Evolutionary conservation across 164 flowering plant genomes (phyloP), one percentile per base, ranked within the genome.

Genomic region (Paratinospora sagittata): DNA sequence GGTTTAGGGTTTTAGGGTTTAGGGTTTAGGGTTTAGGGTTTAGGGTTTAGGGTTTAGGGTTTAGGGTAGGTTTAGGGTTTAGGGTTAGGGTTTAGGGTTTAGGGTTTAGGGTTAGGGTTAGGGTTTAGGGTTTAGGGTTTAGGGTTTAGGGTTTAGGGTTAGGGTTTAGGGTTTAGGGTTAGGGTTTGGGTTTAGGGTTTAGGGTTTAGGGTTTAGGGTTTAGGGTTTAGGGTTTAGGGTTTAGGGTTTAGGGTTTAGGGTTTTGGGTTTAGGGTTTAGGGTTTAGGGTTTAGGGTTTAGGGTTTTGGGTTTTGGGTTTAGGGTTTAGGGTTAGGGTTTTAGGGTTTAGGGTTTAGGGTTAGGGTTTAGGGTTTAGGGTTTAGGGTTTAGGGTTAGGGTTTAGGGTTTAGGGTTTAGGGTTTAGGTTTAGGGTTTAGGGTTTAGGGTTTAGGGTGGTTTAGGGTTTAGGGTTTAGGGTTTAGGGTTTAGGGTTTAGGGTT

Each of bases 211-310:
- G 55, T 47, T 47, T 27, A 30, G 45, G 72, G 67, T 74, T 74
- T 68, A 63, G 72, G 76, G 72, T 74, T 74, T 68, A 69, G 77
- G 77, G 68, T 74, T 74, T 63, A 69, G 73, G 77, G 65, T 68
- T 70, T 43, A 66, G 77, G 68, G 63, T 74, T 47, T 43, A 57
- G 72, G 68, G 63, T 74, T 47, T 36, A 72, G 72, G 66, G 69
- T 74, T 41, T 47, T 63, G 72, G 58, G 65, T 74, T 65, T 36
- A 72, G 77, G 69, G 70, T 74, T 43, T 52, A 27, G 65, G 60
- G 26, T 68, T 47, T 19, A 26, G 69, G 69, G 21, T 67, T 41
- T 41, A 71, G 76, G 72, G 68, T 74, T 60, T 62, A 71, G 76
- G 69, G 68, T 74, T 41, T 61, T 67, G 76, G 76, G 63, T 74